phyloP scores from a whole-genome alignment of 2,329 filamentous ascomycete genomes.

The Sphaerulina musiva region DNA sequence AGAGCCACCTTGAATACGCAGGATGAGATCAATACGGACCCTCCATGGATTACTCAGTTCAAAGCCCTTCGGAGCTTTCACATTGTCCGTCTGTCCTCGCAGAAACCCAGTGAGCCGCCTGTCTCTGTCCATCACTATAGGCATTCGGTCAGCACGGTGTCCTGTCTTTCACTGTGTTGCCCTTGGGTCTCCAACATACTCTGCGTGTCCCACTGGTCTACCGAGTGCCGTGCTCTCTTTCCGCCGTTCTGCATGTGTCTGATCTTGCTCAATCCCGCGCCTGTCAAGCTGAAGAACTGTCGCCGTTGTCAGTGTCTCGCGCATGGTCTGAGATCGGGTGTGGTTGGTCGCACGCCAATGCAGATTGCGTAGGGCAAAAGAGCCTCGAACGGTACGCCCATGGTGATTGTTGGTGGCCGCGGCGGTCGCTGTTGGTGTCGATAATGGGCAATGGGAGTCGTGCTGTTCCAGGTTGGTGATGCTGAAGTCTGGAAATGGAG shows the following conservation, averaged over 20 bases:
- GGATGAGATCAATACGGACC: constrained; percentile 40
- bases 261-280: constrained; percentile 51
- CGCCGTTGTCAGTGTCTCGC: constrained; percentile 9
- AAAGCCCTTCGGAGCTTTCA: constrained; percentile 55
- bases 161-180: background rate
- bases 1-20: background rate
- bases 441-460: background rate
- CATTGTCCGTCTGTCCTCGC: constrained; percentile 56
- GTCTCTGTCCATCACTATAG: constrained; percentile 61
- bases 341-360: constrained; percentile 44
- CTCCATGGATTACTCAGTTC: constrained; percentile 63
- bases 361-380: constrained; percentile 59
- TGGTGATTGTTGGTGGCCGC: constrained; percentile 26
- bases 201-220: constrained; percentile 60
- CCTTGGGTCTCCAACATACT: constrained; percentile 26
- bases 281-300: constrained; percentile 57
- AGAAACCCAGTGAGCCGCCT: constrained; percentile 54
- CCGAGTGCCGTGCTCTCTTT: constrained; percentile 54
- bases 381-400: constrained; percentile 63
- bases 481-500: constrained; percentile 4
- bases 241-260: constrained; percentile 57
- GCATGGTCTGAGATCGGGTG: background rate
- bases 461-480: background rate
- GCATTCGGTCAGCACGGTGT: background rate
- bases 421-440: constrained; percentile 1